These are phyloP conservation scores for Eucalyptus guilfoylei DNA, from an alignment of 345 rosid genomes.

Conservation along the genomic window DNA sequence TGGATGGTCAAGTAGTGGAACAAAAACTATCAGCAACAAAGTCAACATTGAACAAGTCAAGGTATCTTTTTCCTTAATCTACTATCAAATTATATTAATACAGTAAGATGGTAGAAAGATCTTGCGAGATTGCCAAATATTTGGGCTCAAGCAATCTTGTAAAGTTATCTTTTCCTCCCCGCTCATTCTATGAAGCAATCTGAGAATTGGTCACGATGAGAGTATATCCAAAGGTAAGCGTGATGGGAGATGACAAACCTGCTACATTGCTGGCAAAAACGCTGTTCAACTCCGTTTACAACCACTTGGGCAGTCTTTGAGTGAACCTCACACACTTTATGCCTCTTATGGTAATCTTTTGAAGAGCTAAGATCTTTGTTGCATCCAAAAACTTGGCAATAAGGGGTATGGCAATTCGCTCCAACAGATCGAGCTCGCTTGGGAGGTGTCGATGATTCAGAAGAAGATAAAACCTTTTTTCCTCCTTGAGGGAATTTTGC, in stretches of 20 bases:
- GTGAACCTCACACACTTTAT: conserved; percentile 48
- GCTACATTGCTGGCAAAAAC: conserved; percentile 65
- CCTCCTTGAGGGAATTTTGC: conserved; percentile 2
- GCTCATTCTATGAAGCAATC: not conserved
- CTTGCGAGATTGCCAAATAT: not conserved
- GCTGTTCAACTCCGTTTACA: conserved; percentile 40
- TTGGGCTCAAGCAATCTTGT: not conserved
- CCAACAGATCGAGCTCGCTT: conserved; percentile 27
- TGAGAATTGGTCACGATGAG: not conserved
- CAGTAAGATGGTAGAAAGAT: not conserved
- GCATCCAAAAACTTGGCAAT: conserved; percentile 50
- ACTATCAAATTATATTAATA: not conserved
- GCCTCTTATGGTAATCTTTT: conserved; percentile 50
- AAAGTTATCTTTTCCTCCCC: not conserved
- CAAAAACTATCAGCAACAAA: not conserved
- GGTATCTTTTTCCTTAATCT: not conserved
- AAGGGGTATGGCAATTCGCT: conserved; percentile 9
- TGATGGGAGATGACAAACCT: conserved; percentile 13
- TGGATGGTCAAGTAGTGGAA: conserved; percentile 3
- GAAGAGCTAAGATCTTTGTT: conserved; percentile 38
- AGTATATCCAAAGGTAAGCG: not conserved
- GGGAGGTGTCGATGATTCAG: conserved; percentile 4
- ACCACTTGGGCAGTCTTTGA: conserved; percentile 43
- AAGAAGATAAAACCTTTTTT: conserved; percentile 1
- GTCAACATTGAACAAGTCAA: not conserved